Conservation (phyloP, 1,284 basidiomycete genomes). For the Psilocybe mexicana region DNA sequence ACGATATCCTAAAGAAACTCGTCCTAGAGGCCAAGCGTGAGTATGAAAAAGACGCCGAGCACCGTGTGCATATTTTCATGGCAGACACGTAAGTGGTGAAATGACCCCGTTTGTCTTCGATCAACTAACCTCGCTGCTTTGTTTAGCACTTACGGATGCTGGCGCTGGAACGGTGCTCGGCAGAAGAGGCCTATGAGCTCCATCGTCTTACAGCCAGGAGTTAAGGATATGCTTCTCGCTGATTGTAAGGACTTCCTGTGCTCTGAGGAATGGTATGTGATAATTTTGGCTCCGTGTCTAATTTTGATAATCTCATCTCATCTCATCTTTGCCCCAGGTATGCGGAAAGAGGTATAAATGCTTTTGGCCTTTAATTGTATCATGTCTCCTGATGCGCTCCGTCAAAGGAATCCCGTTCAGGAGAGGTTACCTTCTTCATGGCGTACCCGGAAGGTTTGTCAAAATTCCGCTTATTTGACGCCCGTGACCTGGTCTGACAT, state of each 20-base stretch:
- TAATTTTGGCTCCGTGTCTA: conserved; percentile 6
- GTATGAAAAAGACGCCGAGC: conserved; percentile 85
- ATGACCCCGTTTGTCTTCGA: conserved; percentile 1
- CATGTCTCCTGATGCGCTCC: conserved; percentile 2
- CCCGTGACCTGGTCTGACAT: background rate
- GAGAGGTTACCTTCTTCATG: conserved; percentile 80
- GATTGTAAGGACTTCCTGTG: conserved; percentile 83
- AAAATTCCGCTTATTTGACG: background rate
- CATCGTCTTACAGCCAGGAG: conserved; percentile 80
- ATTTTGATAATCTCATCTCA: conserved; percentile 2
- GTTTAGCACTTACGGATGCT: conserved; percentile 65
- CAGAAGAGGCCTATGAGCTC: conserved; percentile 87
- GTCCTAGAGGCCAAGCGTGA: conserved; percentile 83
- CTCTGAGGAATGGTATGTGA: conserved; percentile 77
- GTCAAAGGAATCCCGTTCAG: conserved; percentile 78
- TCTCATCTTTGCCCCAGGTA: conserved; percentile 52
- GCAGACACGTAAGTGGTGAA: conserved; percentile 70
- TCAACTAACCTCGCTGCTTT: background rate
- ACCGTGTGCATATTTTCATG: conserved; percentile 84
- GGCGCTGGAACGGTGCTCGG: conserved; percentile 84
- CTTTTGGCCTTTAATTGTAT: conserved; percentile 6
- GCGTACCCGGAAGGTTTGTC: conserved; percentile 77
- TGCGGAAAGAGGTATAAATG: conserved; percentile 67
- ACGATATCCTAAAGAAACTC: conserved; percentile 80
- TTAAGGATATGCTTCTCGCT: conserved; percentile 83